A percentile compares a stretch with the other conserved stretches of the same genome.
phyloP scores from a whole-genome alignment of 768 basidiomycete genomes.

The Leucosporidium creatinivorum region DNA sequence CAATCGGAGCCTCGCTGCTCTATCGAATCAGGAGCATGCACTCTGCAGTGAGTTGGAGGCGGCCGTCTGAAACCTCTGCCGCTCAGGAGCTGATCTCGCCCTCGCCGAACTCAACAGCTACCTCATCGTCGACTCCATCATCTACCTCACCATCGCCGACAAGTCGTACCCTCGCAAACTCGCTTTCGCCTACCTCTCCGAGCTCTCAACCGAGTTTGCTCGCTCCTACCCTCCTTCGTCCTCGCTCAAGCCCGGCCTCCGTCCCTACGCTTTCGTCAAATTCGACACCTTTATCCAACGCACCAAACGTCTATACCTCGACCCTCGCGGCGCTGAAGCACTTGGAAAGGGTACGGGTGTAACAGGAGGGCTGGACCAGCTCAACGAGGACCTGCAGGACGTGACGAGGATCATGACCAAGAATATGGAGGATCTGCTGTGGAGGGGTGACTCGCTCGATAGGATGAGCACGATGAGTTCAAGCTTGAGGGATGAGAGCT shows the following conservation, averaged over 20 bases:
- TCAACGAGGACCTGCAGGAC: slow-evolving; percentile 95
- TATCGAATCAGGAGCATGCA: slow-evolving; percentile 90
- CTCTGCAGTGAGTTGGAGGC: slow-evolving; percentile 69
- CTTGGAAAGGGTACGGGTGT: slow-evolving; percentile 37
- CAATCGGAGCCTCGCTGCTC: slow-evolving; percentile 94
- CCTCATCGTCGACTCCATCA: slow-evolving; percentile 86
- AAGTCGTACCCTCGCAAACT: slow-evolving; percentile 76
- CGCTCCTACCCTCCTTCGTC: slow-evolving; percentile 67
- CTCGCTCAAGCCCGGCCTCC: slow-evolving; percentile 72
- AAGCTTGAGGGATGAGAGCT: slow-evolving; percentile 87
- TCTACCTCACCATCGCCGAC: slow-evolving; percentile 90
- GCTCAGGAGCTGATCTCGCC: neutral
- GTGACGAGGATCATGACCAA: slow-evolving; percentile 99
- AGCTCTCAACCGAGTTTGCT: slow-evolving; percentile 91
- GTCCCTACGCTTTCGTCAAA: slow-evolving; percentile 98
- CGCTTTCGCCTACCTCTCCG: slow-evolving; percentile 94
- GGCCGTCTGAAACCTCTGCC: too few species aligned
- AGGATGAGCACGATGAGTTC: slow-evolving; percentile 96
- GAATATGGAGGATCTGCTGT: slow-evolving; percentile 98
- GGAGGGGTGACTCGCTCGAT: slow-evolving; percentile 96
- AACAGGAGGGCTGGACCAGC: slow-evolving; percentile 63
- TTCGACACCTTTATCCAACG: slow-evolving; percentile 99
- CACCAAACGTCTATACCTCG: slow-evolving; percentile 87
- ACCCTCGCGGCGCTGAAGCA: slow-evolving; percentile 73
- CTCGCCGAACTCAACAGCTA: slow-evolving; percentile 54